These are phyloP conservation scores for Axilococcus clingmanii DNA, from an alignment of 139 green algal genomes.

Conservation along the genomic window DNA sequence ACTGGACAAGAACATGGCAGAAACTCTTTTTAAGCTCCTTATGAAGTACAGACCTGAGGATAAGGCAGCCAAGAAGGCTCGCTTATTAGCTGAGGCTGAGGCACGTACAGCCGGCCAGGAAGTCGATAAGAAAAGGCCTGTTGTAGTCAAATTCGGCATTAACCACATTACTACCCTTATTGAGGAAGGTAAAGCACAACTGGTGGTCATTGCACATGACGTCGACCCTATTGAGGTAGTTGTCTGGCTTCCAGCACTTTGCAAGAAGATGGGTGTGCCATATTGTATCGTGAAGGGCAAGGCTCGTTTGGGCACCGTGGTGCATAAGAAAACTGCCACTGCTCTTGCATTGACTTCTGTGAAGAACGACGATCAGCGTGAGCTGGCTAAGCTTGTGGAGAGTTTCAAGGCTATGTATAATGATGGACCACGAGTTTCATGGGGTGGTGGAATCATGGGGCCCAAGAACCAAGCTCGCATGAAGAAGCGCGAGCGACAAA, in stretches of 20 bases:
- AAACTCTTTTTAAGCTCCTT: constrained; percentile 94
- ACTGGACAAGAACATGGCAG: constrained; percentile 85
- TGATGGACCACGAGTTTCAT: constrained; percentile 72
- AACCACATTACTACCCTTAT: constrained; percentile 98
- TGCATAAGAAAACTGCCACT: constrained; percentile 98
- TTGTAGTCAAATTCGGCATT: constrained; percentile 98
- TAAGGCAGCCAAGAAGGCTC: constrained; percentile 90
- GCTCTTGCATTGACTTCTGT: constrained; percentile 83
- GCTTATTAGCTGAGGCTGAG: constrained; percentile 76
- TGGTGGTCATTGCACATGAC: constrained; percentile 97
- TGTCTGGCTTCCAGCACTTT: constrained; percentile 96
- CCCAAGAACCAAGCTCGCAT: constrained; percentile 89
- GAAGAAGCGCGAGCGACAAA: constrained; percentile 68
- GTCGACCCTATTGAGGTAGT: constrained; percentile 99
- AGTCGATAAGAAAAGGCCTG: constrained; percentile 84
- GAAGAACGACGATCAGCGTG: constrained; percentile 96
- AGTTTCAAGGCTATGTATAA: constrained; percentile 22
- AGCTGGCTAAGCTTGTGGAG: constrained; percentile 97
- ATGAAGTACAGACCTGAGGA: constrained; percentile 97
- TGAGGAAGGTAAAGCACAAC: constrained; percentile 87
- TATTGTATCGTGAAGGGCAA: constrained; percentile 99
- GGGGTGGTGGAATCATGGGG: constrained; percentile 97
- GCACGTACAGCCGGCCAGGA: constrained; percentile 39
- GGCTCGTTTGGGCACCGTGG: constrained; percentile 79
- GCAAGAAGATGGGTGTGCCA: constrained; percentile 93